Evolutionary conservation across 2,329 filamentous ascomycete species (phyloP).

Genomic region (Talaromyces atroroseus): DNA sequence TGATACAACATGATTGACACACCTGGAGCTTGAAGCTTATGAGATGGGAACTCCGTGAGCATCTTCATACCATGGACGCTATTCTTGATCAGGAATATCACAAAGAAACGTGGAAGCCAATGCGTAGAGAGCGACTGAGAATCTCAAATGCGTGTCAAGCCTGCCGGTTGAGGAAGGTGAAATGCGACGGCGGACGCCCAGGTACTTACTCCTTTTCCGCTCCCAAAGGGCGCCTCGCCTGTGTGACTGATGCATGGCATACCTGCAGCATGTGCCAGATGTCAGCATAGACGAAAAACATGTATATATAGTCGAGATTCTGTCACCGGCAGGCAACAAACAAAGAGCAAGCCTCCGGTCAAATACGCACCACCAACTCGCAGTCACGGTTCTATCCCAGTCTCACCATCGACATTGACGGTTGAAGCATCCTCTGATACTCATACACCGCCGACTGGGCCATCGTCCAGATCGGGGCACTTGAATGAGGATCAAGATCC

Average conservation of each 20-base stretch:
- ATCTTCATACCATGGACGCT: too few species aligned
- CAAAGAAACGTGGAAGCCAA: background rate
- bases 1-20: too few species aligned
- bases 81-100: background rate
- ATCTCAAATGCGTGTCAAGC: slow-evolving; percentile 16
- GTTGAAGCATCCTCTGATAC: too few species aligned
- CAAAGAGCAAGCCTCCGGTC: background rate
- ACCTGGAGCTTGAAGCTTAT: too few species aligned
- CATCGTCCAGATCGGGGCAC: background rate
- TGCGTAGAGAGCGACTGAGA: slow-evolving; percentile 16
- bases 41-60: too few species aligned
- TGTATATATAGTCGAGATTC: slow-evolving; percentile 14
- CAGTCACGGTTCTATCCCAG: background rate
- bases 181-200: slow-evolving; percentile 18
- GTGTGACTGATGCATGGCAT: background rate
- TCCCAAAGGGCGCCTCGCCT: too few species aligned
- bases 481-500: background rate
- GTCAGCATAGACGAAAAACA: slow-evolving; percentile 10
- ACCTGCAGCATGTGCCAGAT: slow-evolving; percentile 13
- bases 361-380: background rate
- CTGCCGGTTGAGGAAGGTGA: slow-evolving; percentile 17
- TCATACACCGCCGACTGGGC: background rate
- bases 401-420: background rate
- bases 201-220: slow-evolving; percentile 8
- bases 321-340: background rate